These are phyloP conservation scores for Colletotrichum sp. DNA, from an alignment of 2,329 filamentous ascomycete genomes.

Conservation along the genomic window DNA sequence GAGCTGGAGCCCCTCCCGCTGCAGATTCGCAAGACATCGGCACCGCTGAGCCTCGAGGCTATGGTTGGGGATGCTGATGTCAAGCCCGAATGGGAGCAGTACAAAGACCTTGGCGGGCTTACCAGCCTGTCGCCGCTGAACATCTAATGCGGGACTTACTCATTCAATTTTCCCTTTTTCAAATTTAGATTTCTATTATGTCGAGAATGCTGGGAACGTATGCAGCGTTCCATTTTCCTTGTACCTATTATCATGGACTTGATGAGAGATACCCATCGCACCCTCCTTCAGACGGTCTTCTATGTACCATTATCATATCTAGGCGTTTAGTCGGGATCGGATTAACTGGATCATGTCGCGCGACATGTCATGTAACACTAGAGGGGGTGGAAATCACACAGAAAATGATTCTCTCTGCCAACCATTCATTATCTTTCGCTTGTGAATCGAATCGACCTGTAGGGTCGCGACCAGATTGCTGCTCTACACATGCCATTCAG, in stretches of 20 bases:
- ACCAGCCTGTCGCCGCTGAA: slow-evolving; percentile 26
- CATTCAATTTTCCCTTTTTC: not conserved
- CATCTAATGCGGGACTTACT: not conserved
- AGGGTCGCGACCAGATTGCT: not conserved
- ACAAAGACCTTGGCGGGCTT: slow-evolving; percentile 49
- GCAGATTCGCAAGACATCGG: slow-evolving; percentile 23
- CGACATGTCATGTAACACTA: not conserved
- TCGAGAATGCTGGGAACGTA: not conserved
- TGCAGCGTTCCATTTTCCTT: not conserved
- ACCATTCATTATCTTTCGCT: not conserved
- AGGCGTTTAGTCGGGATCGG: not conserved
- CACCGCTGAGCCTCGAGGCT: slow-evolving; percentile 8
- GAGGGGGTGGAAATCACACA: not conserved
- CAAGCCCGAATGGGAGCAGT: slow-evolving; percentile 50
- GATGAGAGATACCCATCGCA: slow-evolving; percentile 19
- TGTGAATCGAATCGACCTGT: not conserved
- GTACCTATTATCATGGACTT: slow-evolving; percentile 15
- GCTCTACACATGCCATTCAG: not conserved
- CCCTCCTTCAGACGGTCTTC: not conserved
- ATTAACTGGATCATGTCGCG: not conserved
- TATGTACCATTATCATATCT: not conserved
- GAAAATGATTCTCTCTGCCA: not conserved
- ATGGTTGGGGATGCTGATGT: slow-evolving; percentile 23
- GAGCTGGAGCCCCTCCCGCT: slow-evolving; percentile 21
- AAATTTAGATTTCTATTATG: not conserved